Evolutionary conservation across 176 grass and related monocot species (phyloP), one percentile per base, ranked within the genome.

Genomic region (Bromus sterilis): DNA sequence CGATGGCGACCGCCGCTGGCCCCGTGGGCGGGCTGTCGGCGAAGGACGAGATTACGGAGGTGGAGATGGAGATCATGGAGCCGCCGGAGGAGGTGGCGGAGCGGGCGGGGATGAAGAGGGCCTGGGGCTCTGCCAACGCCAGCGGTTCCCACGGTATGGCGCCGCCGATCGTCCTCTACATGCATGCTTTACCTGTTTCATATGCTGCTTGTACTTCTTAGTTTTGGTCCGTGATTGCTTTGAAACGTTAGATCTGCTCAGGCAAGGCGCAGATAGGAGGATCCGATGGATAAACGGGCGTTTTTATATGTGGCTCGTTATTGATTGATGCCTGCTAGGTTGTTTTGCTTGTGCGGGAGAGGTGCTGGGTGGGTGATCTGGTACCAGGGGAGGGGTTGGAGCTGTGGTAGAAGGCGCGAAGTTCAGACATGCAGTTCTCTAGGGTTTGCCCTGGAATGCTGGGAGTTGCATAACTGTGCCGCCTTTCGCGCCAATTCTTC

Each of bases 1-100:
- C 56, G 75, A 88, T 83, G 86, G 56, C 80, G 26, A 73, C 75
- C 43, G 63, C 71, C 79, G 51, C 67, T 12, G 67, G 59, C 5
- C 76, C 28, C 7, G 59, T 43, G 11, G 46, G 66, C 9, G 36
- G 85, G 80, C n/a, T 26, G 76, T 10, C 20, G 74, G 55, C 8
- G 74, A 73, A 11, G 75, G 80, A 41, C 7, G 79, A 56, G 65
- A 72, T 78, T 49, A 24, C 4, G 56, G 74, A 74, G 6, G 70
- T 28, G n/a, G 78, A 57, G 23, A 75, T 67, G 84, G 70, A 74
- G 57, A 53, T 32, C 9, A 34, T 40, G 76, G 16, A 34, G 13
- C 12, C 2, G 21, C 35, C 13, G 21, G 69, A 34, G 59, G 3
- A 18, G 21, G 35, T 39, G 32, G 65, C 42, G 24, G 74, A 3